Conservation (phyloP, 1,284 basidiomycete genomes). For the Trichosporon sp. region DNA sequence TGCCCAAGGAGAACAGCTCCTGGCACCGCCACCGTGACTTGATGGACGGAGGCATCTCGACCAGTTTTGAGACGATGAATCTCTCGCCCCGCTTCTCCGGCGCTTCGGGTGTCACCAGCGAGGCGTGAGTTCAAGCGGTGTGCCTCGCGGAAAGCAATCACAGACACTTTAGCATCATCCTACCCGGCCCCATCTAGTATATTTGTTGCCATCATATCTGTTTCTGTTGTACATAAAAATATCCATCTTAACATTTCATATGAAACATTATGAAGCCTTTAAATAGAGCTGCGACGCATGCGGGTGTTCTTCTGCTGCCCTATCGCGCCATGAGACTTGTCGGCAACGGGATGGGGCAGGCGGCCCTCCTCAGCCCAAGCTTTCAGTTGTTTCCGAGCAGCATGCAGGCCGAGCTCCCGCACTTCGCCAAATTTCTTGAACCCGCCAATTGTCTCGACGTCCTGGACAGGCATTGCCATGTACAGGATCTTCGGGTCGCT, state of each 20-base stretch:
- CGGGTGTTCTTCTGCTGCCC: slow-evolving; percentile 36
- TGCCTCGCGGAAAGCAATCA: not conserved
- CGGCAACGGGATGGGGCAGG: slow-evolving; percentile 66
- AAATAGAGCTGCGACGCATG: slow-evolving; percentile 27
- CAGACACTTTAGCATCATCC: not conserved
- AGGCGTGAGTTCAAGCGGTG: not conserved
- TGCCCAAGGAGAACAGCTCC: slow-evolving; percentile 15
- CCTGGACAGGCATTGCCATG: slow-evolving; percentile 90
- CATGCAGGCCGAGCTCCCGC: slow-evolving; percentile 72
- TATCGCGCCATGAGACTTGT: slow-evolving; percentile 37
- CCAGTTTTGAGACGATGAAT: not conserved
- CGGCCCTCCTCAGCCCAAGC: slow-evolving; percentile 77
- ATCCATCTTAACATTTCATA: not conserved
- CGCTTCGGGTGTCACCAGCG: not conserved
- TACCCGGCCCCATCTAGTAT: not conserved
- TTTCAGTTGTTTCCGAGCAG: slow-evolving; percentile 67
- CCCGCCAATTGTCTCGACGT: slow-evolving; percentile 48
- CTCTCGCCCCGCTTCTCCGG: not conserved
- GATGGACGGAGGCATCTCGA: not conserved
- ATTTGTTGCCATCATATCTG: not conserved
- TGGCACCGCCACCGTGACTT: slow-evolving; percentile 3
- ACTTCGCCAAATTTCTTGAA: slow-evolving; percentile 54
- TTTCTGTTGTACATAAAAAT: slow-evolving; percentile 1
- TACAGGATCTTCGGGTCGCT: slow-evolving; percentile 81
- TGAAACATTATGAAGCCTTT: not conserved